Evolutionary conservation across 768 basidiomycete species (phyloP), one percentile per base, ranked within the genome.

Genomic region (Pleurotus platypus): DNA sequence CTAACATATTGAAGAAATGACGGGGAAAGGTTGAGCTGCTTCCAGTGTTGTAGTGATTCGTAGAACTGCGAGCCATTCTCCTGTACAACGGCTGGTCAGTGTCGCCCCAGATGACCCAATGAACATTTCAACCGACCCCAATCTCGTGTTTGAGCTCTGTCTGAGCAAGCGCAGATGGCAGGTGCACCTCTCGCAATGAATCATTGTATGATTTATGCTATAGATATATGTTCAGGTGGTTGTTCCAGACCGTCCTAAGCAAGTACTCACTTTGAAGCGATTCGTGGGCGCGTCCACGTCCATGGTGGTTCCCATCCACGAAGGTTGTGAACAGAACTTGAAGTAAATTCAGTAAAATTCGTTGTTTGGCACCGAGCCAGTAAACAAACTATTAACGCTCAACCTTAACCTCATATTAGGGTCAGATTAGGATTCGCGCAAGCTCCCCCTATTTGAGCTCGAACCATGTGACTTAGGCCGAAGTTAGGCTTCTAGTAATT

Each of bases 61-160:
- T 87, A 84, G 63, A 95, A 94, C 66, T 92, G 86, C 0, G 89
- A 91, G 57, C 85, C 84, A 64, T 83, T 82, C 61, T 93, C 89
- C 89, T 92, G 55, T 2, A 61, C 30, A 35, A 35, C 30, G 30
- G 30, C 30, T 35, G 11, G 30, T 35, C 9, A 35, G 30, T 15
- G 11, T 35, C n/a, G 37, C 6, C n/a, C 15, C 30, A 16, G n/a
- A 35, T 27, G 35, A 7, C 47, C 40, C 43, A 13, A 20, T 13
- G 69, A 40, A 26, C n/a, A 39, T 9, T 12, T 22, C 43, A 37
- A 76, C 74, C 40, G 58, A 79, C 89, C 22, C 72, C 73, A 53
- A 90, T 77, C 39, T 89, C 87, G 56, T 81, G 71, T 61, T 87
- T 85, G 46, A 86, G 77, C 51, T 78, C 78, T 13, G 71, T 67